Conservation (phyloP, 2,329 filamentous ascomycete species). For the Fusarium tjaetaba region DNA sequence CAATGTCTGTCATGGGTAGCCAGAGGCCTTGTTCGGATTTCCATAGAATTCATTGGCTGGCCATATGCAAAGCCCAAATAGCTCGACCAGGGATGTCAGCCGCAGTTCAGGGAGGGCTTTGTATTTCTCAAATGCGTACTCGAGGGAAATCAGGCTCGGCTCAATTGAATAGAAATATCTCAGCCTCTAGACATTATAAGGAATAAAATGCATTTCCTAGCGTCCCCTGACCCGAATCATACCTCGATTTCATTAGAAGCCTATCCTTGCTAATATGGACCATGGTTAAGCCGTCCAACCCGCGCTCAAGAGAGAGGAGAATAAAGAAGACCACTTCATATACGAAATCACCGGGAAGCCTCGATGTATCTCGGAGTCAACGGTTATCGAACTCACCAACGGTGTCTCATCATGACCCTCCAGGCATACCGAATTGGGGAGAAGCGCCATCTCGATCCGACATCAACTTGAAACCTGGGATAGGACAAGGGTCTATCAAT, state of each 20-base stretch:
- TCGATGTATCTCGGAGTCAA: too few relatives aligned
- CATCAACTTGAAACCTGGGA: background rate
- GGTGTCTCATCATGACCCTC: accelerated
- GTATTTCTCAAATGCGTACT: background rate
- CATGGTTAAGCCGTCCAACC: background rate
- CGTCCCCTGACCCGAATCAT: accelerated
- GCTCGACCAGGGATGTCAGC: background rate
- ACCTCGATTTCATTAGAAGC: accelerated
- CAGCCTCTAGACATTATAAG: too few relatives aligned
- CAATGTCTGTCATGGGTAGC: background rate
- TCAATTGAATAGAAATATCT: background rate
- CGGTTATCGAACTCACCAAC: background rate
- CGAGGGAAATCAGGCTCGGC: background rate
- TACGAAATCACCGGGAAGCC: too few relatives aligned
- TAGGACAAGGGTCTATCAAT: background rate
- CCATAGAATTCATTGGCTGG: background rate
- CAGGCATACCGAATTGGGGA: background rate
- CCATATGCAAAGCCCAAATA: background rate
- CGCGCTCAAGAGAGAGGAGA: background rate
- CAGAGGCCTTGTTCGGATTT: background rate
- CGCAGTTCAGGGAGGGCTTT: background rate
- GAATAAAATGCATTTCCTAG: accelerated
- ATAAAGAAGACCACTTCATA: background rate
- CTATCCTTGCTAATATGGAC: background rate
- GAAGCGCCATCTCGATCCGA: background rate